phyloP scores from a whole-genome alignment of 2,329 filamentous ascomycete species.

The Monosporascus sp. region DNA sequence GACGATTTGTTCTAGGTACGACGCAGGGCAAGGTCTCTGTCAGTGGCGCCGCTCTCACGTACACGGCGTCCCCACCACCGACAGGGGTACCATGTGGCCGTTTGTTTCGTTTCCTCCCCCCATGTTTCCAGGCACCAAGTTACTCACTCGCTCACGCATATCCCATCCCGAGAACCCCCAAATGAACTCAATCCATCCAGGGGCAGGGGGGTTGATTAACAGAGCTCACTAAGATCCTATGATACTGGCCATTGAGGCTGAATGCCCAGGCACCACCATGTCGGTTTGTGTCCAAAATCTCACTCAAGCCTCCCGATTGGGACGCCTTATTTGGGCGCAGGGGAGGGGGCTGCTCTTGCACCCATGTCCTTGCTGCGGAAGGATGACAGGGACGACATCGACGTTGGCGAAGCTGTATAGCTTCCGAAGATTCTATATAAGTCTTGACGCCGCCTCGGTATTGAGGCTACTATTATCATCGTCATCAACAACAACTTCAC shows the following conservation, averaged over 20 bases:
- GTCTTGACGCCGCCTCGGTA: conserved; percentile 8
- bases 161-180: too few relatives aligned
- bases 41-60: too few relatives aligned
- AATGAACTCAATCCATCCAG: too few relatives aligned
- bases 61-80: too few relatives aligned
- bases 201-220: neutral
- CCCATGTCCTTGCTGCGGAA: neutral
- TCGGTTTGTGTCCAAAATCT: neutral
- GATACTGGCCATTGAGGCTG: neutral
- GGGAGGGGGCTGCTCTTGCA: neutral
- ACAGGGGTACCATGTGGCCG: neutral
- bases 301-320: neutral
- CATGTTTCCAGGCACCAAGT: neutral
- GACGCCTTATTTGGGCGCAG: too few relatives aligned
- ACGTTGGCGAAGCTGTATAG: neutral
- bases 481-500: conserved; percentile 15
- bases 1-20: too few relatives aligned
- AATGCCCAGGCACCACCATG: neutral
- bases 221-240: neutral
- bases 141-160: too few relatives aligned
- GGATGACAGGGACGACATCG: too few relatives aligned
- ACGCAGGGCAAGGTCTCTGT: too few relatives aligned
- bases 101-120: neutral
- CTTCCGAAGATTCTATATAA: conserved; percentile 17
- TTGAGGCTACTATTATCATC: conserved; percentile 14